Evolutionary conservation across 208 protist genomes (phyloP), one percentile per base, ranked within the genome.

Genomic region (Histomonas meleagridis): DNA sequence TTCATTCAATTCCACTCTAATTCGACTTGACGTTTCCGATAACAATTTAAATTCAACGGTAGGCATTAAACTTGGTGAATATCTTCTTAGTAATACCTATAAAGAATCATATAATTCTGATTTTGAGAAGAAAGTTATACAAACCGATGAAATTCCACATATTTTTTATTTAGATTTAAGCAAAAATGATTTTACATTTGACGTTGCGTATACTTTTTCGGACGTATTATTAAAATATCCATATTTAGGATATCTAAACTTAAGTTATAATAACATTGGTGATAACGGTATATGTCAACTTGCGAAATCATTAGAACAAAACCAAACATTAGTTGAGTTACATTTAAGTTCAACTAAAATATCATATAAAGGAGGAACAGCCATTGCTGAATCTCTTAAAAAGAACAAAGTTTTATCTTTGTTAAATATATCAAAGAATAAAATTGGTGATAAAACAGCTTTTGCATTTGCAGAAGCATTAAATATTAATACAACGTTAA

Each of bases 161-260:
- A 32, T 86, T 16, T 86, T 86, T 46, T 86, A 86, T 55, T 38
- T 86, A 46, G 76, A 86, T 86, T 32, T 40, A 86, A 51, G 40
- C 18, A 28, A 43, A 38, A 86, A 86, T 26, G 26, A 51, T 1
- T 86, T 86, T 46, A 86, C 43, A 18, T 7, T 46, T 86, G 46
- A 86, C 51, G 76, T 86, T 38, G 76, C 76, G 0, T 38, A 3
- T 9, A 46, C 21, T 18, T 86, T 86, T 35, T 23, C 76, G 0
- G n/a, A 55, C 51, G 21, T 40, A 38, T 26, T 86, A 0, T 28
- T 14, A 1, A 38, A 5, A 32, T 86, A 86, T 55, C 26, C 40
- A 86, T 38, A 51, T 38, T 28, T 86, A 2, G 76, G 76, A 26
- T 86, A 86, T 35, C 43, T 86, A 2, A 46, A 86, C 46, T n/a